Base-by-base conservation (phyloP, 2,329 filamentous ascomycete genomes). In the Huntiella bhutanensis region DNA sequence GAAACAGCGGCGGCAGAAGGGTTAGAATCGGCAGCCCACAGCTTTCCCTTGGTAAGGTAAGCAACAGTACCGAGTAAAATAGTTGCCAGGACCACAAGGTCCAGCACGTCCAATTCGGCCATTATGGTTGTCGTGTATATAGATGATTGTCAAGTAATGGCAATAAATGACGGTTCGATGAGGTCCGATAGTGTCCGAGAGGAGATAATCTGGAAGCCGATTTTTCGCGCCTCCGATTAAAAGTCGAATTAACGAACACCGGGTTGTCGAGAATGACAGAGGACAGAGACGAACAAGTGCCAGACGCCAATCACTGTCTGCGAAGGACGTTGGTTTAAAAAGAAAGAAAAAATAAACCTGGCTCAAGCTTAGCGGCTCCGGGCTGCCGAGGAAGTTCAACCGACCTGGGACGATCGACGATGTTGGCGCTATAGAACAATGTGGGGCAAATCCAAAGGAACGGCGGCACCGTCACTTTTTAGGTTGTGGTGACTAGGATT, bases 41-140 rank as follows among this genome's bases (percentile, higher is more conserved):
- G 79, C 53, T 80, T 91, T 57, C 91, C 91, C 62, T 98, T 98
- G 54, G 91, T 96, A 66, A 98, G 93, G 67, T 96, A 98, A 59
- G 88, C 91, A 51, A 87, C 61, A 41, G 86, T 95, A 54, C 85
- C 91, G 49, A 92, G 62, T 47, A 96, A 73, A 56, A 98, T 80
- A 49, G 75, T 75, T 52, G 77, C 75, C 54, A 98, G 82, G 70
- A 98, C 91, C 57, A 94, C 64, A 56, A 96, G 72, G 72, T 98
- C 91, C 67, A 98, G 69, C 19, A 86, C 93, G 62, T 98, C 91
- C 60, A 98, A 77, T 71, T 94, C 82, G 55, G 88, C 85, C 91
- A 98, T 96, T 57, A 54, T 71, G 61, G 59, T 54, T 52, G 51
- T 28, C 22, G 22, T 28, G 22, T 28, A 4, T 28, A 28, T 28